Base-by-base conservation (phyloP, 2,329 filamentous ascomycete genomes). In the Tothia fuscella region DNA sequence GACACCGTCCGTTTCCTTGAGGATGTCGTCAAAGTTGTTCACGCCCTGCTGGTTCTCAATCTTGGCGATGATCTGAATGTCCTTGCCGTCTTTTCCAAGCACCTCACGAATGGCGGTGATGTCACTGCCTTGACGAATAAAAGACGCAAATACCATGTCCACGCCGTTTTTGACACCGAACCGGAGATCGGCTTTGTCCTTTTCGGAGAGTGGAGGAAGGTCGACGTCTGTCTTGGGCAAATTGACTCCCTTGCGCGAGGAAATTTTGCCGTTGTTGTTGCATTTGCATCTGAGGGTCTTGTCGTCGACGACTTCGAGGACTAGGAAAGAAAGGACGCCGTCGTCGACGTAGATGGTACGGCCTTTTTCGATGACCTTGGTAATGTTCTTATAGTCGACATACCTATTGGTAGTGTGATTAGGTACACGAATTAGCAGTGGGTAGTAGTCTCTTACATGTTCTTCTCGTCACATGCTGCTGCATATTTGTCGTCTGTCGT, bases 311-410 rank as follows among this genome's bases (percentile, higher is more conserved):
- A 98, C 73, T 60, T 85, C 76, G 52, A 95, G 64, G 48, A 98
- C 91, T 60, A 95, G 82, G 56, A 98, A 96, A 20, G 89, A 93
- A 54, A 96, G 80, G 52, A 98, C 89, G 66, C 91, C 91, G 58
- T 98, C 91, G 58, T 98, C 91, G 55, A 98, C 91, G 68, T 93
- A 98, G 72, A 98, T 93, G 65, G 82, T 80, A 57, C 91, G 88
- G 58, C 89, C 91, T 46, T 76, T 71, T 61, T 83, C 67, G 59
- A 98, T 96, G 55, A 98, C 91, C 71, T 93, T 94, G 68, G 89
- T 95, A 67, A 98, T 96, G 75, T 98, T 98, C 80, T 93, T 93
- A 76, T 98, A 96, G 72, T 96, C 89, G 58, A 96, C 82, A 59
- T 87, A 95, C 80, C 84, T 89, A 36, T 35, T 9, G 17, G 38